Conservation (phyloP, 2,329 filamentous ascomycete genomes). For the Hortaea sp. region DNA sequence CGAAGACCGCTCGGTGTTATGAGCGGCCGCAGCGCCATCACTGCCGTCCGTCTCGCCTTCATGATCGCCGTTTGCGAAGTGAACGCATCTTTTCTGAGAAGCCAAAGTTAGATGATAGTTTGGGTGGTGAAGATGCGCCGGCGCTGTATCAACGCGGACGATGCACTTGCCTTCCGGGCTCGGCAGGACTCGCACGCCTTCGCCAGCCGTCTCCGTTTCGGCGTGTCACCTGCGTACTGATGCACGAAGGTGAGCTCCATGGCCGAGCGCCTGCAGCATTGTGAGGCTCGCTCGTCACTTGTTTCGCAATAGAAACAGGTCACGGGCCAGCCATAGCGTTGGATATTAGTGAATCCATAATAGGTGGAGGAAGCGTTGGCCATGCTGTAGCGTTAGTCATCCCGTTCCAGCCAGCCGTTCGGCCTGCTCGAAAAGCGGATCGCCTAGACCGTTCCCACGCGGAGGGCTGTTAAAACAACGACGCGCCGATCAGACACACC, state of each 20-base stretch:
- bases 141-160: background rate
- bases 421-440: too few species aligned
- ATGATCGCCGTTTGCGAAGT: slow-evolving; percentile 13
- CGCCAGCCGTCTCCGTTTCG: slow-evolving; percentile 22
- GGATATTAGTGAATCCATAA: too few species aligned
- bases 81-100: slow-evolving; percentile 24
- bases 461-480: too few species aligned
- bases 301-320: too few species aligned
- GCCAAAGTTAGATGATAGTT: background rate
- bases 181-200: slow-evolving; percentile 24
- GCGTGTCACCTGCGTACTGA: slow-evolving; percentile 21
- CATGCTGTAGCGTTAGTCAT: too few species aligned
- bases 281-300: too few species aligned
- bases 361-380: too few species aligned
- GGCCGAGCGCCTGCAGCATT: too few species aligned
- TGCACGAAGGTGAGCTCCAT: slow-evolving; percentile 26
- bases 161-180: slow-evolving; percentile 17
- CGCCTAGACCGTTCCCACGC: too few species aligned
- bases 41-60: background rate
- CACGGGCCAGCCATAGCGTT: too few species aligned
- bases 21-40: background rate
- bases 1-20: background rate
- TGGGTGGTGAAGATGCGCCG: background rate
- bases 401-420: too few species aligned
- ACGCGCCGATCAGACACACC: too few species aligned